These are phyloP conservation scores for Ballota nigra DNA, from an alignment of 257 asterid species.

Conservation along the genomic window DNA sequence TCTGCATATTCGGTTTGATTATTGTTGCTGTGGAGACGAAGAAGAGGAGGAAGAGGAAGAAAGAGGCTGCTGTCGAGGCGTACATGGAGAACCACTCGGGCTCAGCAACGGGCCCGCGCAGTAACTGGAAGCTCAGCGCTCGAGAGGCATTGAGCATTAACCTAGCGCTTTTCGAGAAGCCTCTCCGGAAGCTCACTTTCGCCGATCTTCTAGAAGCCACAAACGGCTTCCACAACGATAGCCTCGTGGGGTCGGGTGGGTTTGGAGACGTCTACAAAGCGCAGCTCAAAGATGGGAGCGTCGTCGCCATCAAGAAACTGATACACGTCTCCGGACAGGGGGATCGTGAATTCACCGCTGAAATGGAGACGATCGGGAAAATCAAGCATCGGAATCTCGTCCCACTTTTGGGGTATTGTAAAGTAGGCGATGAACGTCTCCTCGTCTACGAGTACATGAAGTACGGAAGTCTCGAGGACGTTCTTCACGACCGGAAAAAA, in stretches of 20 bases:
- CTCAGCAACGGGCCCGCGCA: constrained; percentile 56
- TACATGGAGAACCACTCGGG: constrained; percentile 68
- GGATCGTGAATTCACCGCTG: constrained; percentile 88
- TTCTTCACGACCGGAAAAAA: constrained; percentile 63
- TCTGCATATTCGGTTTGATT: constrained; percentile 75
- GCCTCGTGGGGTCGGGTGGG: constrained; percentile 88
- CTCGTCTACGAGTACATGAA: constrained; percentile 95
- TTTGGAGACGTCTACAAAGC: constrained; percentile 95
- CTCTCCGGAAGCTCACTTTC: constrained; percentile 77
- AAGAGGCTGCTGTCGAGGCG: constrained; percentile 75
- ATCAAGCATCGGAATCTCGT: constrained; percentile 86
- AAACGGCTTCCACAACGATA: constrained; percentile 66
- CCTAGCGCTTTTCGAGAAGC: constrained; percentile 80
- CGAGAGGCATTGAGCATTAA: constrained; percentile 77
- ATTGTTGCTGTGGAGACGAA: constrained; percentile 62
- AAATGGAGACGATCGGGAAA: constrained; percentile 96
- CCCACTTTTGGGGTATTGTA: constrained; percentile 82
- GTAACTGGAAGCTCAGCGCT: constrained; percentile 71
- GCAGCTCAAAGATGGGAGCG: constrained; percentile 73
- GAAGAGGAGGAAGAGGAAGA: constrained; percentile 75
- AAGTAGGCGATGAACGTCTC: constrained; percentile 82
- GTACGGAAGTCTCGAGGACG: constrained; percentile 84
- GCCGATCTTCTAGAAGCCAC: constrained; percentile 94
- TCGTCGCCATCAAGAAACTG: constrained; percentile 87
- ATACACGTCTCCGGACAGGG: constrained; percentile 88